Conservation (phyloP, 345 rosid genomes). For the Laguncularia racemosa region DNA sequence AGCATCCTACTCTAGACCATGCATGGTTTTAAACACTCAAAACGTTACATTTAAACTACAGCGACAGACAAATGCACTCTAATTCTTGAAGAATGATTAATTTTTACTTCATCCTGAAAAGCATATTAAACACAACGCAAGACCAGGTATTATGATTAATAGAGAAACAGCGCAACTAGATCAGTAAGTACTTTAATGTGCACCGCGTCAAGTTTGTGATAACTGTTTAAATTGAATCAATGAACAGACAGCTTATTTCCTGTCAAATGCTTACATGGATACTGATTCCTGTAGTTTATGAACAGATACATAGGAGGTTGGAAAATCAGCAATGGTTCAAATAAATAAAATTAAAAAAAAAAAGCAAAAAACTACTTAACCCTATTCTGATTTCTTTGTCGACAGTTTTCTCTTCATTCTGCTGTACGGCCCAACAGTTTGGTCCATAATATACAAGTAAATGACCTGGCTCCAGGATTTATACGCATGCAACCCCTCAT, state of each 20-base stretch:
- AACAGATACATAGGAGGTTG: background rate
- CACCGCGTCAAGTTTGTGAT: too few species aligned
- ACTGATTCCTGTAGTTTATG: conserved; percentile 15
- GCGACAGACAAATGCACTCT: too few species aligned
- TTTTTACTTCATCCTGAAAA: too few species aligned
- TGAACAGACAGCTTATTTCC: conserved; percentile 4
- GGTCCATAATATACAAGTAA: conserved; percentile 70
- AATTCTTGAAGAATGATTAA: too few species aligned
- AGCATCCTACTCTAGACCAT: too few species aligned
- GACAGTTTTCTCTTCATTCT: conserved; percentile 73
- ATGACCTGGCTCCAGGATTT: conserved; percentile 90
- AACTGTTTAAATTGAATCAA: background rate
- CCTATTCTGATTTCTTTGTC: conserved; percentile 48
- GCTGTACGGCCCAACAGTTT: conserved; percentile 67
- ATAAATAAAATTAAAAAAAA: background rate
- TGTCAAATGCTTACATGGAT: conserved; percentile 7
- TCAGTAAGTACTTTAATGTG: too few species aligned
- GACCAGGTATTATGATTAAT: too few species aligned
- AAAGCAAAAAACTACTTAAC: background rate
- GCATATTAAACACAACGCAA: too few species aligned
- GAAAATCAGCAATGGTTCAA: conserved; percentile 2
- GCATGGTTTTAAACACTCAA: too few species aligned
- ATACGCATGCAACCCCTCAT: conserved; percentile 47
- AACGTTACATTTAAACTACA: too few species aligned
- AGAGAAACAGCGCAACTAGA: too few species aligned